Percentiles rank a stretch among this genome's conserved stretches.
phyloP scores from a whole-genome alignment of 2,329 filamentous ascomycete genomes.

The Coniochaeta sp. region DNA sequence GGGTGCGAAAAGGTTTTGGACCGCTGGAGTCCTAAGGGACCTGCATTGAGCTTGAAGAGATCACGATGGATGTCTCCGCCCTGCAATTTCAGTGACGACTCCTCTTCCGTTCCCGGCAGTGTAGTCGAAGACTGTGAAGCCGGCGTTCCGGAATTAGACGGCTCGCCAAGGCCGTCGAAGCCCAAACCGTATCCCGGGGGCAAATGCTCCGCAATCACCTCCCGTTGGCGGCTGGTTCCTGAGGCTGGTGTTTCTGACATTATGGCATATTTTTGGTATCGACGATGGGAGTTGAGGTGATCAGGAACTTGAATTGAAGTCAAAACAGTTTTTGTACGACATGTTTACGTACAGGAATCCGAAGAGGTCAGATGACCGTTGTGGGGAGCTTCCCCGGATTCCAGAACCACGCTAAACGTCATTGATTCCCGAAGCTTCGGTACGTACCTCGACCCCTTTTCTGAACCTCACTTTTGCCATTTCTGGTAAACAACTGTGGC shows the following conservation, averaged over 20 bases:
- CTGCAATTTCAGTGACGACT: conserved; percentile 64
- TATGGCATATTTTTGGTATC: not conserved
- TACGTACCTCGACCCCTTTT: not conserved
- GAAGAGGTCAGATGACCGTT: not conserved
- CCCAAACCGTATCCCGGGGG: conserved; percentile 25
- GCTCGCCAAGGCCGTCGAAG: conserved; percentile 13
- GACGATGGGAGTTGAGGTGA: not conserved
- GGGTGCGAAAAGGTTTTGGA: conserved; percentile 13
- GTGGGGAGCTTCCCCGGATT: not conserved
- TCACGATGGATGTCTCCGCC: conserved; percentile 75
- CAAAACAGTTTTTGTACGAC: not conserved
- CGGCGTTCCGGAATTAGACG: not conserved
- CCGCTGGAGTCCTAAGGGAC: conserved; percentile 32
- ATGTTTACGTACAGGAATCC: not conserved
- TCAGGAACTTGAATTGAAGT: not conserved
- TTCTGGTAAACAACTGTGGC: not conserved
- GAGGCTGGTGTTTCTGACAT: conserved; percentile 1
- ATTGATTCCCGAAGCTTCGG: not conserved
- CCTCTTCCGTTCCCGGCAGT: conserved; percentile 22
- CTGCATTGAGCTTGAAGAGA: conserved; percentile 64
- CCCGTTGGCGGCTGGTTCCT: not conserved
- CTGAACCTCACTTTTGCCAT: not conserved
- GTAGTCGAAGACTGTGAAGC: conserved; percentile 3
- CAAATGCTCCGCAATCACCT: conserved; percentile 24
- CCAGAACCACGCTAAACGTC: not conserved